Evolutionary conservation across 1,284 basidiomycete species (phyloP).

Genomic region (Cryptococcus depauperatus): DNA sequence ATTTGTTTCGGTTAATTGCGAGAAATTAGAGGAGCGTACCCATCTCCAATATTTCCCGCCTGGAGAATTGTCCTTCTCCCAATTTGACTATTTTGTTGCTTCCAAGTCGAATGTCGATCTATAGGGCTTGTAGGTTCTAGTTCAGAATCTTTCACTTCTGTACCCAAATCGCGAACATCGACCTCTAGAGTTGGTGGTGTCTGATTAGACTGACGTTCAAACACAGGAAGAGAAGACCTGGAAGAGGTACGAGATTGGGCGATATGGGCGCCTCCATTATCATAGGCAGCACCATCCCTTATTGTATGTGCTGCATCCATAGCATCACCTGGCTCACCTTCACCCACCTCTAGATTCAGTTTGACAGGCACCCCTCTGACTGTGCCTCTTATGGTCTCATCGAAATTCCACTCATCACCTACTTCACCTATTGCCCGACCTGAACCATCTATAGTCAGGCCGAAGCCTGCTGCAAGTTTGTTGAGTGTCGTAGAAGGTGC

Average conservation of each 20-base stretch:
- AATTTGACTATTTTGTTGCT: constrained; percentile 58
- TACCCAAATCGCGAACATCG: not conserved
- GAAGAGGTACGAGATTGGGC: no score
- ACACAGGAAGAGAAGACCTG: constrained; percentile 25
- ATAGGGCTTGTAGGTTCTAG: constrained; percentile 20
- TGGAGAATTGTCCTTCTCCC: constrained; percentile 66
- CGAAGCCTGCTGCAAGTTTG: constrained; percentile 21
- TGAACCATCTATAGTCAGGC: constrained; percentile 18
- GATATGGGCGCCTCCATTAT: constrained; percentile 8
- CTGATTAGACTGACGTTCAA: constrained; percentile 11
- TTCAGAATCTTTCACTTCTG: not conserved
- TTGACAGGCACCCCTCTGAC: constrained; percentile 57
- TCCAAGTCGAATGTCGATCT: constrained; percentile 42
- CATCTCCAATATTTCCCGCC: constrained; percentile 72
- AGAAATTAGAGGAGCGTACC: constrained; percentile 39
- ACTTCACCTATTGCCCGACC: constrained; percentile 50
- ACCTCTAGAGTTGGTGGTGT: not conserved
- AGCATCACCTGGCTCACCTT: constrained; percentile 43
- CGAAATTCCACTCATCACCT: constrained; percentile 91
- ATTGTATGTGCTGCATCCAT: constrained; percentile 11
- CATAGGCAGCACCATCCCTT: constrained; percentile 13
- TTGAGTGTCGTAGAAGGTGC: constrained; percentile 23
- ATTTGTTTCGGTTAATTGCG: not conserved
- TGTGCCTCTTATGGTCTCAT: constrained; percentile 53
- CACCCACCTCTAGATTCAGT: constrained; percentile 52